Evolutionary conservation across 495 filamentous ascomycete genomes (phyloP), one percentile per base, ranked within the genome.

Genomic region (Penicillium canescens): DNA sequence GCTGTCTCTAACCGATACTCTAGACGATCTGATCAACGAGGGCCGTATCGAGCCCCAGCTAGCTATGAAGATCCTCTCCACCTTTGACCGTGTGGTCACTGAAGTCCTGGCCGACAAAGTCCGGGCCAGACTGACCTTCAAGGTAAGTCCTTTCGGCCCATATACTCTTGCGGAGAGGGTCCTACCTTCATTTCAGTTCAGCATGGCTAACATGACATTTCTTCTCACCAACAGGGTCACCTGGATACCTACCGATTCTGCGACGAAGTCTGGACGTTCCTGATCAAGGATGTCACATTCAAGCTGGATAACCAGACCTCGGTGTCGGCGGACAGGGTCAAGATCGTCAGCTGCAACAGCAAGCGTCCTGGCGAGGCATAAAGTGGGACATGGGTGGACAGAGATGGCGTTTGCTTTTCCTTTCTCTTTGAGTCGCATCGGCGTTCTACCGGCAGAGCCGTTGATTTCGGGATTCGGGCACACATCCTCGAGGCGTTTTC

Each of bases 181-280:
- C 14, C 23, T 37, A 13, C 11, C 23, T 16, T 14, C 7, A 47
- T 34, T 6, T 6, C 5, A 33, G n/a, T 41, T 45, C 14, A 46
- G 46, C 6, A 12, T 44, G 31, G 46, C 67, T 68, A 33, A 69
- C 41, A 6, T 37, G 2, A 16, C 36, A 45, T 38, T 42, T 13
- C 46, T 61, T 12, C 3, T 47, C 8, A 8, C 24, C 11, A 52
- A 23, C 64, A 98, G 94, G 95, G 94, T 26, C 92, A 95, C 60
- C 86, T 99, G 42, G 94, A 99, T 70, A 99, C 95, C 26, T 99
- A 99, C 78, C 91, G 95, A 61, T 99, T 98, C 81, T 99, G 95
- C 78, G 95, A 99, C 73, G 95, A 99, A 77, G 95, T 99, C 48
- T 99, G 95, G 95, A 99, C 95, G 2, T 99, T 99, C 78, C 81